These are phyloP conservation scores for Casuarina glauca DNA, from an alignment of 306 rosid species.

Conservation along the genomic window DNA sequence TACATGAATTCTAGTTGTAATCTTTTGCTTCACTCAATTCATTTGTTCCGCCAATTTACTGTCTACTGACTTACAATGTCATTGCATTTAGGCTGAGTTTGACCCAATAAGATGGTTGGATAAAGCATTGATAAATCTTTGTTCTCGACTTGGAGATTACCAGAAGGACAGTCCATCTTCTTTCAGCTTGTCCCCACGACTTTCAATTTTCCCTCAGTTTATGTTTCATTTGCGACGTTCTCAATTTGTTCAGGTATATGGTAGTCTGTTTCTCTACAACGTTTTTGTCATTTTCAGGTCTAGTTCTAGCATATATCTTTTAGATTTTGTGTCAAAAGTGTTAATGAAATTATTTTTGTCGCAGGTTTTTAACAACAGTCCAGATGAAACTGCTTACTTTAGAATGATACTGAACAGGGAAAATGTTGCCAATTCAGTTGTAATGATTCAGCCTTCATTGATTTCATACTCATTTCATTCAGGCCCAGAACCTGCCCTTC, in stretches of 20 bases:
- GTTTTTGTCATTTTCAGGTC: constrained; percentile 16
- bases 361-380: constrained; percentile 98
- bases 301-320: not conserved
- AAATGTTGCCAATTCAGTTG: constrained; percentile 90
- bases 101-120: constrained; percentile 99
- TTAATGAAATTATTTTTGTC: constrained; percentile 23
- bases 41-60: not conserved
- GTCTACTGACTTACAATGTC: constrained; percentile 11
- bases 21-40: not conserved
- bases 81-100: constrained; percentile 82
- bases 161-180: constrained; percentile 85
- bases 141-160: constrained; percentile 92
- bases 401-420: constrained; percentile 95
- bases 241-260: constrained; percentile 92
- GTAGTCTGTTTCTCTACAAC: constrained; percentile 17
- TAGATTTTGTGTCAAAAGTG: constrained; percentile 1
- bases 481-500: constrained; percentile 91
- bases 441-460: constrained; percentile 97
- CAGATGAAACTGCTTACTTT: constrained; percentile 96
- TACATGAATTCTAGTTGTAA: not conserved
- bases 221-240: constrained; percentile 92
- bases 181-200: constrained; percentile 91
- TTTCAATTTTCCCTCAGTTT: constrained; percentile 97
- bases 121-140: constrained; percentile 82
- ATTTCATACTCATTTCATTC: constrained; percentile 91